Base-by-base conservation (phyloP, 169 alveolate genomes). In the Babesia ovis region DNA sequence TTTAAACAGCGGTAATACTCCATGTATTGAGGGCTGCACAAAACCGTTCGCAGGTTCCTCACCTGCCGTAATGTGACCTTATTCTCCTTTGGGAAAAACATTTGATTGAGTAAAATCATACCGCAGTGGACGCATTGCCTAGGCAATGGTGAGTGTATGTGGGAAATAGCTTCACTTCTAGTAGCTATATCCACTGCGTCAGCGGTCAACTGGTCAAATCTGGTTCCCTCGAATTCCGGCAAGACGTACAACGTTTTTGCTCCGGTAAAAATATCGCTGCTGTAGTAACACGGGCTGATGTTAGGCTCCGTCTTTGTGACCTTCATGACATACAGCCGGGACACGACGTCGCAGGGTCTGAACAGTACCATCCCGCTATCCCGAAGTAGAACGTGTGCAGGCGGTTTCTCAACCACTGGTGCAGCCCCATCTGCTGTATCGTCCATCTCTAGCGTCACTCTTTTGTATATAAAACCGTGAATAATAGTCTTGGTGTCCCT, bases 401-500 rank as follows among this genome's bases (percentile, higher is more conserved):
- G 70, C 18, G 31, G n/a, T 8, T 4, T 48, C 22, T 20, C n/a
- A 34, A 54, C 41, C 0, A 20, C 9, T 27, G 42, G 25, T 50
- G 39, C 50, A 9, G 50, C 32, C 31, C 29, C 41, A 27, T 68
- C 86, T 4, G 14, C 35, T 5, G 18, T 4, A 32, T 59, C 50
- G n/a, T 59, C 70, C 27, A 20, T 25, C 4, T 45, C 83, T 20
- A 79, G 23, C 31, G 45, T 39, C 37, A 79, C 51, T 35, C 59
- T 74, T 16, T 81, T n/a, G 57, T 69, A 79, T 39, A 60, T 66
- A 34, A 79, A 79, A 18, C 87, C 94, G 84, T 67, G 94, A 68
- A 75, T 85, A 53, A 91, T 91, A 32, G 95, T 72, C 45, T 94
- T 82, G n/a, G 88, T 72, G 75, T 93, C 97, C 46, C 97, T 69